Evolutionary conservation across 805 yeast genomes (phyloP).

Genomic region (Hanseniaspora occidentalis): DNA sequence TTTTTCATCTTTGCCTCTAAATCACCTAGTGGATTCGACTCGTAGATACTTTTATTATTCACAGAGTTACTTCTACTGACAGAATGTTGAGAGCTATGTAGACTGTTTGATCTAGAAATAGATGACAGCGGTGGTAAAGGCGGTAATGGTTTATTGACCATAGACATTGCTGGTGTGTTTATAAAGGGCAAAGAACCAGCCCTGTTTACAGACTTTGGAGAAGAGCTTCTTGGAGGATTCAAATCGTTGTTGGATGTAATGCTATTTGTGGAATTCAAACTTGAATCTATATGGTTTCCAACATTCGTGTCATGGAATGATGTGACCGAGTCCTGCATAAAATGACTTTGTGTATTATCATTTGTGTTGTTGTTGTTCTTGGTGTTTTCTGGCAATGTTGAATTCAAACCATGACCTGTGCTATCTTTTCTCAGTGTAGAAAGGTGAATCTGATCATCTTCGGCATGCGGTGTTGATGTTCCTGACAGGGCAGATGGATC

Average conservation of each 20-base stretch:
- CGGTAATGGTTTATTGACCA: constrained; percentile 29
- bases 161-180: constrained; percentile 3
- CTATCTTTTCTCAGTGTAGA: too few relatives aligned
- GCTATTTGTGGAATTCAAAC: too few relatives aligned
- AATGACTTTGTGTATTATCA: too few relatives aligned
- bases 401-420: too few relatives aligned
- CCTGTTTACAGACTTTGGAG: not conserved
- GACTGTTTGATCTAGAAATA: not conserved
- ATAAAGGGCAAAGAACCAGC: not conserved
- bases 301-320: too few relatives aligned
- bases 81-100: not conserved
- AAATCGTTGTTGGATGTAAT: not conserved
- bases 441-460: too few relatives aligned
- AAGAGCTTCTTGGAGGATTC: not conserved
- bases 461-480: too few relatives aligned
- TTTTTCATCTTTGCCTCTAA: not conserved
- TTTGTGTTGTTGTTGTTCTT: too few relatives aligned
- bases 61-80: not conserved
- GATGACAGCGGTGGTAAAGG: constrained; percentile 30
- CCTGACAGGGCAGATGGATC: too few relatives aligned
- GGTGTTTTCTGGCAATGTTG: too few relatives aligned
- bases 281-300: too few relatives aligned
- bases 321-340: too few relatives aligned
- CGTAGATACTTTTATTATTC: not conserved
- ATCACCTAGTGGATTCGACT: not conserved